Base-by-base conservation (phyloP, 768 basidiomycete species). In the Butyriboletus loyo region DNA sequence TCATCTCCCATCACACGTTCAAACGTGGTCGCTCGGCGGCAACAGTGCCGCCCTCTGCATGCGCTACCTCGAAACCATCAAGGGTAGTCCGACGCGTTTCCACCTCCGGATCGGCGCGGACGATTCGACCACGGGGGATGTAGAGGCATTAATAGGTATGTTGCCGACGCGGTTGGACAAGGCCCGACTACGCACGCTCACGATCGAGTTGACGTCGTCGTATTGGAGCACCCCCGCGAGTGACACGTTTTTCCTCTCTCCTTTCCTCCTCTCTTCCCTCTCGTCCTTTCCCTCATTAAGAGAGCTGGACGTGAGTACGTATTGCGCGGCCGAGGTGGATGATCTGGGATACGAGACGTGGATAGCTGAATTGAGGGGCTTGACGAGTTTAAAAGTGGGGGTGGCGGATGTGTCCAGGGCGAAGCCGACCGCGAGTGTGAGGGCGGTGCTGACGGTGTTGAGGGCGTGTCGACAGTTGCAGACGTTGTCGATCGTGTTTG, bases 141-240 rank as follows among this genome's bases (percentile, higher is more conserved):
- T 66, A 44, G 53, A 52, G 4, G 38, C 47, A 0, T 19, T 67
- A 7, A 24, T 63, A 7, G 32, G 24, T 1, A 39, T 52, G 22
- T 32, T 67, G 8, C 55, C 57, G 1, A 34, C 17, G 2, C 63
- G 44, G 21, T 27, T 66, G 2, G 58, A 62, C 48, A 57, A 49
- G 35, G 17, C 17, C 1, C 53, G 37, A 0, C 24, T 66, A 1
- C 54, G 17, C 11, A n/a, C 46, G 17, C 52, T 66, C 42, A 50
- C 48, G 5, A 31, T 65, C 46, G 60, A 66, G 35, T 46, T 66
- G 38, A 67, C 62, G 3, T 68, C 64, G 13, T 65, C 66, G 1
- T 67, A 67, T 35, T 67, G 66, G 63, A 59, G 54, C 17, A 54
- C 59, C 2, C 59, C 61, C 0, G 52, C 60, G 4, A 60, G 56